A percentile compares a stretch with the other conserved stretches of the same genome.
Conservation (phyloP, 2,329 filamentous ascomycete genomes). For the Ophiocordyceps robertsii region DNA sequence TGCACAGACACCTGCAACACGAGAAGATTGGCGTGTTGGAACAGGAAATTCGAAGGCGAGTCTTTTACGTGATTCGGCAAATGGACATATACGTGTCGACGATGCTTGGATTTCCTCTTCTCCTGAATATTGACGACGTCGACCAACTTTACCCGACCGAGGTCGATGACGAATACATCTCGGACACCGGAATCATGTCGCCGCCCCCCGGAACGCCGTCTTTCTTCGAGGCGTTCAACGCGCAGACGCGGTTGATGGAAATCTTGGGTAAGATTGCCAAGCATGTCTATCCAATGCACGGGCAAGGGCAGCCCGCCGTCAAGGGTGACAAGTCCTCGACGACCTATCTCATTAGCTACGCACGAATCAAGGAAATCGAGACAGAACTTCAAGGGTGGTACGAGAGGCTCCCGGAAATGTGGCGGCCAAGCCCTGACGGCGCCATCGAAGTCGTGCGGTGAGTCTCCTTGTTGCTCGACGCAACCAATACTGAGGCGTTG, state of each 20-base stretch:
- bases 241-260: constrained; percentile 48
- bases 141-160: constrained; percentile 53
- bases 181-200: constrained; percentile 38
- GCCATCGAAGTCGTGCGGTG: constrained; percentile 64
- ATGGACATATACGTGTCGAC: constrained; percentile 60
- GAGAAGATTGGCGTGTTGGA: constrained; percentile 49
- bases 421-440: constrained; percentile 69
- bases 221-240: constrained; percentile 52
- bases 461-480: constrained; percentile 14
- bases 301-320: constrained; percentile 30
- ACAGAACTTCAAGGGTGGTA: constrained; percentile 50
- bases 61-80: constrained; percentile 56
- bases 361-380: constrained; percentile 51
- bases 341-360: constrained; percentile 49
- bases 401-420: constrained; percentile 54
- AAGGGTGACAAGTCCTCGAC: constrained; percentile 29
- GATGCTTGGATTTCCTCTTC: constrained; percentile 50
- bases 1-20: constrained; percentile 60
- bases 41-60: constrained; percentile 46
- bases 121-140: constrained; percentile 50
- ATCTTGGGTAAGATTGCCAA: constrained; percentile 53
- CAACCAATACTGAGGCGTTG: background rate
- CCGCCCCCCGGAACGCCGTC: constrained; percentile 44
- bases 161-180: constrained; percentile 56
- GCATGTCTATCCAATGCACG: constrained; percentile 51